Base-by-base conservation (phyloP, 805 yeast genomes). In the Torulaspora quercuum region DNA sequence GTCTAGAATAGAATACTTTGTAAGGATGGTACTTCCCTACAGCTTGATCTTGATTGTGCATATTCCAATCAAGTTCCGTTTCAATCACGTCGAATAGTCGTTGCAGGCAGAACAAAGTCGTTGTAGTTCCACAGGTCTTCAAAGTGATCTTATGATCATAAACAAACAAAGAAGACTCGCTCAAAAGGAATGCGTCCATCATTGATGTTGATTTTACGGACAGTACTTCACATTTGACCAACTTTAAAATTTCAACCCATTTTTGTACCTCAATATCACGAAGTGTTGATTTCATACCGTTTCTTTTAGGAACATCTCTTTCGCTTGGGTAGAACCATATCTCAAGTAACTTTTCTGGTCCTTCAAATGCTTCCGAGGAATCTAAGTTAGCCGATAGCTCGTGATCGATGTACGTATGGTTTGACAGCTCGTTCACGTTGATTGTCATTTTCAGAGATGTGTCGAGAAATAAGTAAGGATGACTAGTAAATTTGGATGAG, bases 121-220 rank as follows among this genome's bases (percentile, higher is more conserved):
- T 87, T 1, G 97, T 90, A 3, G 97, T 89, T 6, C 98, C 98
- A 60, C 98, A 90, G 4, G 98, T 90, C 62, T 90, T 90, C 55
- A 90, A 70, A 33, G 90, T 78, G 45, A 92, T 52, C 59, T 84
- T 87, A 63, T 88, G 89, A 12, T 84, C 79, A 57, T 80, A 90
- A 17, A 92, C 94, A 63, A 90, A 89, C 54, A 92, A 65, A 11
- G 95, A 84, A 30, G 94, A 82, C 64, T 90, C 98, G 39, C 90
- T 80, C 43, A 90, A 72, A 41, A 90, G 71, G 53, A 85, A 90
- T 3, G 96, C 88, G 57, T 88, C 95, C 65, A 88, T 62, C 21
- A 65, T 67, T 7, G 64, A 52, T 3, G 87, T 73, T 3, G 84
- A 74, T 37, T 82, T 79, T 62, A 80, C 80, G 7, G 96, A 88